These are phyloP conservation scores for Fusarium sp. DNA, from an alignment of 2,329 filamentous ascomycete genomes.

Conservation along the genomic window DNA sequence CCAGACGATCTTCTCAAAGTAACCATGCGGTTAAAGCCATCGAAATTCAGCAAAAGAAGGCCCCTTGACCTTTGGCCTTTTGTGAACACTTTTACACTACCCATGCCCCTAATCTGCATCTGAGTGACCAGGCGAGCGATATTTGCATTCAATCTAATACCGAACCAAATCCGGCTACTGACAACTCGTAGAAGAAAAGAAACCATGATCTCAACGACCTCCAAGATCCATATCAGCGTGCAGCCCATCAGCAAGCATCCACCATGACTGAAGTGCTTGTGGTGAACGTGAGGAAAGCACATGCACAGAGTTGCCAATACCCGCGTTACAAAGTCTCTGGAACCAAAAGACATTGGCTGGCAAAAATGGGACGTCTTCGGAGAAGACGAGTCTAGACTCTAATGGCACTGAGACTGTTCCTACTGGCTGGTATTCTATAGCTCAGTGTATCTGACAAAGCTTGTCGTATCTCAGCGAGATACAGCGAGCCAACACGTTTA, in stretches of 20 bases:
- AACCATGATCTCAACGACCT: rapidly evolving
- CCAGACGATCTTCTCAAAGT: no score
- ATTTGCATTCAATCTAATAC: no score
- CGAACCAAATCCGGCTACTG: rapidly evolving
- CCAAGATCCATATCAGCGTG: rapidly evolving
- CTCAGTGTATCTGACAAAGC: not conserved
- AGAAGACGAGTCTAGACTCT: rapidly evolving
- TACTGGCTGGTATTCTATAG: not conserved
- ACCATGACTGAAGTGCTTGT: not conserved
- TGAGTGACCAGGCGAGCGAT: not conserved
- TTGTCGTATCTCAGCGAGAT: not conserved
- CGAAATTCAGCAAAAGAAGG: not conserved
- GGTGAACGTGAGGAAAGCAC: not conserved
- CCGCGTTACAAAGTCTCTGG: rapidly evolving
- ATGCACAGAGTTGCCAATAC: not conserved
- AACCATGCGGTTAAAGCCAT: rapidly evolving
- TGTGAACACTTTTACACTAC: no score
- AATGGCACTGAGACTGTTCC: rapidly evolving
- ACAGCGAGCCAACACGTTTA: not conserved
- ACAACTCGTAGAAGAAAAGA: no score
- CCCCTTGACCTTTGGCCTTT: rapidly evolving
- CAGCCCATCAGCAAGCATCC: no score
- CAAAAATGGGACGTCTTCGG: rapidly evolving
- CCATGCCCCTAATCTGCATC: rapidly evolving
- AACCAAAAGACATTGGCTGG: not conserved